A percentile compares a stretch with the other conserved stretches of the same genome.
Evolutionary conservation across 495 filamentous ascomycete genomes (phyloP).

Genomic region (Oidiodendron maius): DNA sequence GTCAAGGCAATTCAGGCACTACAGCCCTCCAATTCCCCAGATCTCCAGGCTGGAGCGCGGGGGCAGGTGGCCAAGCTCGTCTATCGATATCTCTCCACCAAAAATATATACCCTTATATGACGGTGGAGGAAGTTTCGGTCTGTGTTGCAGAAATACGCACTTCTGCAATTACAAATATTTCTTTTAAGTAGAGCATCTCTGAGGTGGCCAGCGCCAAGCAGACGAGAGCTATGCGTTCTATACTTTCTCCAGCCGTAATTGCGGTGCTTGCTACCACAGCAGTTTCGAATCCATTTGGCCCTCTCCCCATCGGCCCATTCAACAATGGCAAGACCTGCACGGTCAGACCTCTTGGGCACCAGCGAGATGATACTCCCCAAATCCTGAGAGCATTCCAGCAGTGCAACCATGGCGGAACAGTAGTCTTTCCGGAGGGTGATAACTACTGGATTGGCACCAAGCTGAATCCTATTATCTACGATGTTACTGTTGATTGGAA

Average conservation of each 20-base stretch:
- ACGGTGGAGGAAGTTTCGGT: no score
- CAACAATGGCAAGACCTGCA: constrained; percentile 20
- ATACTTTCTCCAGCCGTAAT: background rate
- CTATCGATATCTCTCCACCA: no score
- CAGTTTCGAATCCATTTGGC: constrained; percentile 5
- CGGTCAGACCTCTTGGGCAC: constrained; percentile 9
- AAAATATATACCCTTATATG: no score
- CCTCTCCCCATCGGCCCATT: constrained; percentile 4
- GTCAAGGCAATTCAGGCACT: constrained; percentile 2
- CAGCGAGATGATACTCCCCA: constrained; percentile 41
- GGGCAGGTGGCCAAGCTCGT: no score
- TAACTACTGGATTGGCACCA: constrained; percentile 43
- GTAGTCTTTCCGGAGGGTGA: constrained; percentile 46
- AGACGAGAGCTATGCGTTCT: no score
- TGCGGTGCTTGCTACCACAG: background rate
- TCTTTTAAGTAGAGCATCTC: no score
- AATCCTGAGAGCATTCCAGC: constrained; percentile 41
- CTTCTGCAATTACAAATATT: no score
- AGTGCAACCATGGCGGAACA: constrained; percentile 44
- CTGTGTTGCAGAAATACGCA: no score
- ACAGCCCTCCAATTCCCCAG: background rate
- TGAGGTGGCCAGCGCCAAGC: no score
- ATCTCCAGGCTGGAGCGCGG: background rate
- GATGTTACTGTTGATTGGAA: constrained; percentile 43
- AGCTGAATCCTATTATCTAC: constrained; percentile 40